Conservation (phyloP, 768 basidiomycete genomes). For the Hydnum rufescens region DNA sequence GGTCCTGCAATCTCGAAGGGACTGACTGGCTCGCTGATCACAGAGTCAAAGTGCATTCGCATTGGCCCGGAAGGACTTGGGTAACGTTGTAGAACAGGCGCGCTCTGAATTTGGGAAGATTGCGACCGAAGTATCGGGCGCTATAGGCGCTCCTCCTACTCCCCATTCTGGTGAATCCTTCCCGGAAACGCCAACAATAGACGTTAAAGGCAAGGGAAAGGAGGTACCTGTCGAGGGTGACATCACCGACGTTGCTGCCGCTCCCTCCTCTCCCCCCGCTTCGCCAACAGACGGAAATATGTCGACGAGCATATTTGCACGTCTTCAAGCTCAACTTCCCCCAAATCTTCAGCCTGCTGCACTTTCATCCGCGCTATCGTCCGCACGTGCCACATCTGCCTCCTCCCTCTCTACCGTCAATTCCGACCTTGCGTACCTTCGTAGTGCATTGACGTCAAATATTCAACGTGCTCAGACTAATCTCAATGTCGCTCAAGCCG, state of each 20-base stretch:
- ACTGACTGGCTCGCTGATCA: background rate
- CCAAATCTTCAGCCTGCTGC: constrained; percentile 20
- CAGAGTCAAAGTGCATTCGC: constrained; percentile 54
- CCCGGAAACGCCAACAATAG: constrained; percentile 10
- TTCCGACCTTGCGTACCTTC: constrained; percentile 42
- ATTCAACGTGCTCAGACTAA: constrained; percentile 59
- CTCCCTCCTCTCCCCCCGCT: constrained; percentile 2
- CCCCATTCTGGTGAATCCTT: constrained; percentile 6
- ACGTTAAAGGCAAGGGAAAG: constrained; percentile 5
- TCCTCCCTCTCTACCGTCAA: constrained; percentile 1
- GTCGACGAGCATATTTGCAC: constrained; percentile 34
- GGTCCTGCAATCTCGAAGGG: background rate
- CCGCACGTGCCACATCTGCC: constrained; percentile 8
- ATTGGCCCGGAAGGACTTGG: constrained; percentile 47
- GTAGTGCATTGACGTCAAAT: constrained; percentile 40
- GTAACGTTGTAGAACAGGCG: constrained; percentile 55
- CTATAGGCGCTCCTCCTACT: background rate
- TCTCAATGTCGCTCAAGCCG: constrained; percentile 35
- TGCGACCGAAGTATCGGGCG: constrained; percentile 14
- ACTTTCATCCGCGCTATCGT: constrained; percentile 14
- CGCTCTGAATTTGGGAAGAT: constrained; percentile 56
- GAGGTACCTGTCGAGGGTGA: constrained; percentile 27
- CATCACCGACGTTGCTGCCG: constrained; percentile 25
- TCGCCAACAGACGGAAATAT: background rate
- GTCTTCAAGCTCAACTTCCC: constrained; percentile 31